phyloP scores from a whole-genome alignment of 2,329 filamentous ascomycete species.

The Pseudogymnoascus pannorum region DNA sequence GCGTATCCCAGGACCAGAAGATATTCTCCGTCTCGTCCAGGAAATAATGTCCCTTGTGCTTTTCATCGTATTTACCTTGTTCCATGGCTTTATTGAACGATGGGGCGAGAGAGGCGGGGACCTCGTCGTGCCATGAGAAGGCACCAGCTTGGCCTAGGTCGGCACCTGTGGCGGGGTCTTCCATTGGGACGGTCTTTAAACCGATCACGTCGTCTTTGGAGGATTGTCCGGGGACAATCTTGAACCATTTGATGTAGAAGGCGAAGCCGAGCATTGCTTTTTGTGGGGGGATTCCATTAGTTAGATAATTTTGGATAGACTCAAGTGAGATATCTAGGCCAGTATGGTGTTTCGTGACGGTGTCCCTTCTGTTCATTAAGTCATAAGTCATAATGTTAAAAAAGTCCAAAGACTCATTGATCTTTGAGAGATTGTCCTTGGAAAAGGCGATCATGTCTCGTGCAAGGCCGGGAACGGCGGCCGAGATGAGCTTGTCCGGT shows the following conservation, averaged over 20 bases:
- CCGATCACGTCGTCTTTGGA: constrained; percentile 38
- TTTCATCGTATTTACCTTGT: constrained; percentile 48
- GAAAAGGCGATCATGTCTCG: constrained; percentile 64
- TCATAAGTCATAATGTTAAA: constrained; percentile 68
- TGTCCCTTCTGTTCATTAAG: constrained; percentile 62
- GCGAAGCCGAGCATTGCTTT: constrained; percentile 58
- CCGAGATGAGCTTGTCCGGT: constrained; percentile 51
- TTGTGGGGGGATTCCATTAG: constrained; percentile 40
- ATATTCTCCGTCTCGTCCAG: constrained; percentile 51
- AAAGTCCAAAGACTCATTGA: constrained; percentile 54
- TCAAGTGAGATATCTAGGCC: constrained; percentile 49
- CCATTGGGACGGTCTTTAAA: constrained; percentile 48
- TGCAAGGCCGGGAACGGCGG: constrained; percentile 59
- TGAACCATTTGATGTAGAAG: constrained; percentile 62
- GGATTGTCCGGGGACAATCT: constrained; percentile 37
- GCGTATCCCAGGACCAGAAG: constrained; percentile 72
- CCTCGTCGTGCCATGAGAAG: constrained; percentile 53
- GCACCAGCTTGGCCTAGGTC: constrained; percentile 51
- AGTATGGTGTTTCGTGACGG: constrained; percentile 55
- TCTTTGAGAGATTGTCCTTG: constrained; percentile 46
- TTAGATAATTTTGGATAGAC: constrained; percentile 52
- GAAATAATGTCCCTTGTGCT: constrained; percentile 59
- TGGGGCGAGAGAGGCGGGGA: constrained; percentile 43
- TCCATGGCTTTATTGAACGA: constrained; percentile 52
- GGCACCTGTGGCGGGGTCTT: constrained; percentile 49